Conservation (phyloP, 805 yeast genomes). For the Teunomyces atbi region DNA sequence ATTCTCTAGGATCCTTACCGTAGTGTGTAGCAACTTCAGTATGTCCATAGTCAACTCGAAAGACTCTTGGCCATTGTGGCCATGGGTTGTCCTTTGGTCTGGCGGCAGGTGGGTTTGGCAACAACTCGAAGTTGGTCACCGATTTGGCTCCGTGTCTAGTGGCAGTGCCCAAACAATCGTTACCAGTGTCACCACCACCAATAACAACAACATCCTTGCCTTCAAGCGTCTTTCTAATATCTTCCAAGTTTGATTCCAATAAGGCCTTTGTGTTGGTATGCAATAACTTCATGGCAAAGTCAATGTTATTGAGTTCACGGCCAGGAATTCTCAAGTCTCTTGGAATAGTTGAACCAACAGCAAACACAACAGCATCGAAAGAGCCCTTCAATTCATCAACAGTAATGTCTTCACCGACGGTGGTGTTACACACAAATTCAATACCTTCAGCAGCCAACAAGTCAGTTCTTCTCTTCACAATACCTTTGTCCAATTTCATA, state of each 20-base stretch:
- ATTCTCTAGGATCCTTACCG: slow-evolving; percentile 97
- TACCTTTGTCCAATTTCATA: slow-evolving; percentile 92
- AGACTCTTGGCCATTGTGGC: slow-evolving; percentile 99
- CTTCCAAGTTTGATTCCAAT: slow-evolving; percentile 75
- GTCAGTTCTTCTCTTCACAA: slow-evolving; percentile 92
- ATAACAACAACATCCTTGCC: slow-evolving; percentile 94
- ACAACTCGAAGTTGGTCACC: slow-evolving; percentile 87
- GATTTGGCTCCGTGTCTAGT: slow-evolving; percentile 97
- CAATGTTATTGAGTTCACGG: slow-evolving; percentile 84
- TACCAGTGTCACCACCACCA: slow-evolving; percentile 99
- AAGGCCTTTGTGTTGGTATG: slow-evolving; percentile 88
- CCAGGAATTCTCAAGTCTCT: slow-evolving; percentile 94
- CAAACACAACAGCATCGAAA: slow-evolving; percentile 83
- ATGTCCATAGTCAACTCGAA: slow-evolving; percentile 98
- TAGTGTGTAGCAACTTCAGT: slow-evolving; percentile 91
- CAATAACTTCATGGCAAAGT: slow-evolving; percentile 91
- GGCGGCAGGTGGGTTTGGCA: slow-evolving; percentile 85
- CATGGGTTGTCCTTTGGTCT: slow-evolving; percentile 96
- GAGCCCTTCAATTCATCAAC: slow-evolving; percentile 62
- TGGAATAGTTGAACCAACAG: slow-evolving; percentile 96
- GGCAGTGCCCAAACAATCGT: slow-evolving; percentile 96
- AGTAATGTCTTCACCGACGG: slow-evolving; percentile 80
- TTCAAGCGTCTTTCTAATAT: slow-evolving; percentile 63
- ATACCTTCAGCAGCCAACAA: slow-evolving; percentile 89
- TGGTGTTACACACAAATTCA: slow-evolving; percentile 69